Evolutionary conservation across 345 rosid genomes (phyloP), one percentile per base, ranked within the genome.

Genomic region (Camelina hispida): DNA sequence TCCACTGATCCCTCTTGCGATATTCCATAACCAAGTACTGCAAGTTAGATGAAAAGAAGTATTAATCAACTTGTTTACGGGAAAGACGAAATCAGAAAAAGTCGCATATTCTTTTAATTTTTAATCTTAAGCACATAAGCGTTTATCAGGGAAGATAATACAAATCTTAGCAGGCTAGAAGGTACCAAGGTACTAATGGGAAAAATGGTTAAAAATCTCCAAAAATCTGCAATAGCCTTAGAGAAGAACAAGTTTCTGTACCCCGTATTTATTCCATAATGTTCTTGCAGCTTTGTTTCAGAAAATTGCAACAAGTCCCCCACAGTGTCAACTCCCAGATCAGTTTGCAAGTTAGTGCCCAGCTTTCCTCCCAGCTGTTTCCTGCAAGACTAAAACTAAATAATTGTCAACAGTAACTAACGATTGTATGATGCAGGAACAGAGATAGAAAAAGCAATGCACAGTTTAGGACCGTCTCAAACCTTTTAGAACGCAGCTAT

Each of bases 281-380:
- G 83, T 77, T 95, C 93, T 83, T 95, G 97, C 54, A 95, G 88
- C 80, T 87, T 92, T 55, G 85, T 88, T 86, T 89, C 93, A 14
- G 96, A 82, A 82, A 89, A 92, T 44, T 84, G 84, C 83, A 90
- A 77, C 25, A 92, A 82, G 75, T 90, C 97, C 52, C 99, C 97
- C 43, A 90, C 93, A 23, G 88, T 85, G 71, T 82, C 80, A 72
- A 86, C 87, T 37, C 89, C 89, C 79, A 94, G 62, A 9, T 90
- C 90, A 75, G 17, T 80, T 80, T 95, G 93, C 75, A 95, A 79
- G 74, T 91, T 88, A 64, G 82, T 82, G 23, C 99, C 98, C 17
- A 90, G 87, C 87, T 95, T 95, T 67, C 99, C 97, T 65, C 99
- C 97, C 44, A 92, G 92, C 61, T 91, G 97, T 82, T 94, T 94